These are phyloP conservation scores for Sungouiozyma ichnusensis DNA, from an alignment of 805 yeast species.

Conservation along the genomic window DNA sequence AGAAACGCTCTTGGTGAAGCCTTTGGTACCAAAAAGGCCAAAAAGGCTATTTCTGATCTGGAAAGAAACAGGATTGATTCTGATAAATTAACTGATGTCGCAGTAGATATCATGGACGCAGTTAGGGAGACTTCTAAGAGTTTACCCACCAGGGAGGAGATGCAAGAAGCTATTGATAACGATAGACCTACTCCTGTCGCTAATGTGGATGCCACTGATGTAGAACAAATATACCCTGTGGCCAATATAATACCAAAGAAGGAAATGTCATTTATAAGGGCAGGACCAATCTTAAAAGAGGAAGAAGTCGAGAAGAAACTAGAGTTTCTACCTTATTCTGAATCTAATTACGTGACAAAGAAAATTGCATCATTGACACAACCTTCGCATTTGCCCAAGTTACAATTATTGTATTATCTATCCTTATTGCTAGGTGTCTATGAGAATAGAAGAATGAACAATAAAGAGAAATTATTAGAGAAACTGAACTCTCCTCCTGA, in stretches of 20 bases:
- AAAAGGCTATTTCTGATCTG: conserved; percentile 71
- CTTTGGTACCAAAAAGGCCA: conserved; percentile 94
- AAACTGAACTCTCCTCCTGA: conserved; percentile 66
- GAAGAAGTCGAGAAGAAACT: conserved; percentile 38
- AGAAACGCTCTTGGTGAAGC: conserved; percentile 87
- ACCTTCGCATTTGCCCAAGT: conserved; percentile 41
- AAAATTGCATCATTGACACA: conserved; percentile 33
- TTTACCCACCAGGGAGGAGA: conserved; percentile 61
- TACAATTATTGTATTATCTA: conserved; percentile 68
- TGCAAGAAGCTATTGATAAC: conserved; percentile 44
- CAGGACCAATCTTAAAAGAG: conserved; percentile 50
- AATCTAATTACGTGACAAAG: conserved; percentile 46
- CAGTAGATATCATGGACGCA: conserved; percentile 71
- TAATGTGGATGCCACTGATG: conserved; percentile 67
- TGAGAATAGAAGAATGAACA: conserved; percentile 54
- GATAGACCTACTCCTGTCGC: conserved; percentile 81
- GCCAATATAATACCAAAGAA: conserved; percentile 55
- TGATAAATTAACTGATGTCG: conserved; percentile 61
- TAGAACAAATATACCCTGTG: conserved; percentile 74
- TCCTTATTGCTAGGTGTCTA: conserved; percentile 75
- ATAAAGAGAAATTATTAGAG: conserved; percentile 48
- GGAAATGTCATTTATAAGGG: conserved; percentile 56
- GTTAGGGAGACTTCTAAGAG: conserved; percentile 59
- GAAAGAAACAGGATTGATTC: conserved; percentile 83
- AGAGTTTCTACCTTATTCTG: conserved; percentile 51